phyloP scores from a whole-genome alignment of 192 early-diverging fungal genomes.

The Linnemannia elongata region DNA sequence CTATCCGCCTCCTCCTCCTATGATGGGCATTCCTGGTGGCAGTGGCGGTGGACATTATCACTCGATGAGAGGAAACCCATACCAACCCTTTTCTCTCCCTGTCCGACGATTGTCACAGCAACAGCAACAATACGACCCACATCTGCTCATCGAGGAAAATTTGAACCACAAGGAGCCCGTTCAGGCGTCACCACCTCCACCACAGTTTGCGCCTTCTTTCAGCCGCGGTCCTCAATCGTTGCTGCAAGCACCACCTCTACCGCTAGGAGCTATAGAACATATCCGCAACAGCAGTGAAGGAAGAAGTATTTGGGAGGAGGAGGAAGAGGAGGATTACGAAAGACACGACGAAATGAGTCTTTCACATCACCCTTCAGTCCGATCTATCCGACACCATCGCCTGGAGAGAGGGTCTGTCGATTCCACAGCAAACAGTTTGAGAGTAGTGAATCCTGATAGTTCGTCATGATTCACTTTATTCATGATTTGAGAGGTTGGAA shows the following conservation, averaged over 20 bases:
- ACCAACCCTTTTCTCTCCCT: constrained; percentile 17
- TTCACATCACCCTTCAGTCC: background rate
- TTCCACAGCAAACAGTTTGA: background rate
- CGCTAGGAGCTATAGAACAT: too few relatives aligned
- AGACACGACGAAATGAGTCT: background rate
- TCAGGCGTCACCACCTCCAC: background rate
- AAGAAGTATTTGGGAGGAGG: background rate
- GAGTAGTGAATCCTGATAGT: background rate
- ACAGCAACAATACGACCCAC: background rate
- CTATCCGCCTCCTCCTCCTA: constrained; percentile 26
- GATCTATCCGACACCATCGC: constrained; percentile 12
- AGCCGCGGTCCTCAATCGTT: constrained; percentile 32
- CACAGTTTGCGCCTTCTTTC: background rate
- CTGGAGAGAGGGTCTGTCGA: constrained; percentile 18
- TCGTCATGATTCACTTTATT: background rate
- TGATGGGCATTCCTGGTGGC: background rate
- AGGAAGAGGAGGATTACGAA: background rate
- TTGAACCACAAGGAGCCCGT: constrained; percentile 37
- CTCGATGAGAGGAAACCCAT: constrained; percentile 16
- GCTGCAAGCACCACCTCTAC: constrained; percentile 4
- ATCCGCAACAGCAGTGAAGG: background rate
- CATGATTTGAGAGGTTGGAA: background rate
- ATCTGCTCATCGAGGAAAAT: background rate
- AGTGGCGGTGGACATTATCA: constrained; percentile 7
- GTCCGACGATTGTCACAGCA: constrained; percentile 6